Evolutionary conservation across 257 asterid species (phyloP).

Genomic region (Verbena officinalis): DNA sequence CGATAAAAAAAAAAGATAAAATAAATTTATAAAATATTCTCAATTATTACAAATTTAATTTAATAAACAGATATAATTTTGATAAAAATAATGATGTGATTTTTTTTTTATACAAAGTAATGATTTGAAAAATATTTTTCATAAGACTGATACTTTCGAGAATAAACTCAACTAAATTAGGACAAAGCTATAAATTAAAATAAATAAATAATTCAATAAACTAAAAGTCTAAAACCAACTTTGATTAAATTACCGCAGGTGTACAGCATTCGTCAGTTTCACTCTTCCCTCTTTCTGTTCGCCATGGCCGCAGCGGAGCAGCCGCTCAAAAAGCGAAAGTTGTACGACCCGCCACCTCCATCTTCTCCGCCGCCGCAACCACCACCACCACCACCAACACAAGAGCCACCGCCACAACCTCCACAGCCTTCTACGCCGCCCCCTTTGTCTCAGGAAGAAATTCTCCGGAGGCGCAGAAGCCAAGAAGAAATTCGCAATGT

Average conservation of each 20-base stretch:
- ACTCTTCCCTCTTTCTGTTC: slow-evolving; percentile 13
- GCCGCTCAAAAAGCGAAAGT: slow-evolving; percentile 53
- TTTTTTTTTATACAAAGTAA: too few relatives aligned
- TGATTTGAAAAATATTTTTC: too few relatives aligned
- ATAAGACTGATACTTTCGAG: too few relatives aligned
- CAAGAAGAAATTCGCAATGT: slow-evolving; percentile 84
- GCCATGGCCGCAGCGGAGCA: slow-evolving; percentile 54
- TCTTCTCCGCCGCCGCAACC: slow-evolving; percentile 45
- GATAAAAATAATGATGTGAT: too few relatives aligned
- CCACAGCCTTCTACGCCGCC: slow-evolving; percentile 58
- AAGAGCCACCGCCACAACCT: slow-evolving; percentile 44
- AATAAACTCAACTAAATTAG: neutral
- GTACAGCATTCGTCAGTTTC: slow-evolving; percentile 10
- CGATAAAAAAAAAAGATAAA: too few relatives aligned
- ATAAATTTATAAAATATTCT: too few relatives aligned
- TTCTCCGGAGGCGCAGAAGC: slow-evolving; percentile 62
- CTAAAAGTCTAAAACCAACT: neutral
- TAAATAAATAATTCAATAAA: too few relatives aligned
- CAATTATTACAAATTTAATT: too few relatives aligned
- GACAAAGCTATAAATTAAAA: too few relatives aligned
- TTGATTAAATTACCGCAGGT: slow-evolving; percentile 1
- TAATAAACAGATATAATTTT: too few relatives aligned
- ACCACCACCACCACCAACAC: slow-evolving; percentile 39
- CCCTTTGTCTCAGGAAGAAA: slow-evolving; percentile 65
- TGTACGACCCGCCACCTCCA: slow-evolving; percentile 52